Base-by-base conservation (phyloP, 768 basidiomycete genomes). In the Cantharellus anzutake region DNA sequence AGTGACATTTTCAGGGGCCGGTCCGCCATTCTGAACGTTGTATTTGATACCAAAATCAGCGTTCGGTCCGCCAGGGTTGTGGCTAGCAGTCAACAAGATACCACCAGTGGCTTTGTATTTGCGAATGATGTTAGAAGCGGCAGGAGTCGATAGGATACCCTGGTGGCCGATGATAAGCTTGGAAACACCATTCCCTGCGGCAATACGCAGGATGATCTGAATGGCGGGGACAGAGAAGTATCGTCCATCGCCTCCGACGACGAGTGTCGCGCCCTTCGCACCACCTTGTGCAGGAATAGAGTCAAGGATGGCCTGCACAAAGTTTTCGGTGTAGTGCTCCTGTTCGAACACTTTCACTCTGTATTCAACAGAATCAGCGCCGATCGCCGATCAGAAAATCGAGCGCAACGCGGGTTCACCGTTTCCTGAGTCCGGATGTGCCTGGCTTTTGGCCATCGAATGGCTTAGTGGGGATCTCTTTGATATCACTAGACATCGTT, bases 1-100 rank as follows among this genome's bases (percentile, higher is more conserved):
- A n/a, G 96, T 99, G 61, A 99, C 83, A 67, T 76, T 81, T 73
- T 99, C 96, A 0, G 96, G 92, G 29, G 96, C 96, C 20, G 96
- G 94, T 2, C 96, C 96, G 62, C 96, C 96, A 66, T 99, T 99
- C 42, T 84, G 83, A 55, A 91, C 86, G 71, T 99, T 99, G 76
- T 96, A 99, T 73, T 99, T 98, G 80, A 99, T 97, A 55, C 96
- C 96, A 70, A 98, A 99, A 72, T 99, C 96, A 66, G 87, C 85
- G 68, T 90, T 79, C n/a, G 96, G 96, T 34, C 96, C 96, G 59
- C 96, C 96, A 16, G 96, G 93, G 72, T 99, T 99, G 77, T 99
- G 96, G 62, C 83, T 86, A 16, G 96, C 96, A 3, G 96, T 99
- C 64, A 99, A 77, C 59, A 99, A 77, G 71, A 99, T 99, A 64